phyloP scores from a whole-genome alignment of 805 yeast genomes.

The Wickerhamomyces xylosicus region DNA sequence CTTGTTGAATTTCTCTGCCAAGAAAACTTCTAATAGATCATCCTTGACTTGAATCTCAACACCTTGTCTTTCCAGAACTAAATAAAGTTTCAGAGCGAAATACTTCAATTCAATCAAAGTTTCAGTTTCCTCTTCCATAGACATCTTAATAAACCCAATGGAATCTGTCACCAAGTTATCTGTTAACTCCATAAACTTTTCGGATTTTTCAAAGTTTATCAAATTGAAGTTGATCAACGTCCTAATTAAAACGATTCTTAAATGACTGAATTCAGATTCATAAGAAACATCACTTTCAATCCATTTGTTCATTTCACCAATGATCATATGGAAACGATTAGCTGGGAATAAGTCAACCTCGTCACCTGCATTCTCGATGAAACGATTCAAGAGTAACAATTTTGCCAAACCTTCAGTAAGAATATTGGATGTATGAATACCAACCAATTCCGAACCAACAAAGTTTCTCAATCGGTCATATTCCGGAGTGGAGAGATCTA shows the following conservation, averaged over 20 bases:
- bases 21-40: constrained; percentile 32
- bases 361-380: constrained; percentile 22
- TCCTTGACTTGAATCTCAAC: constrained; percentile 17
- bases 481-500: constrained; percentile 25
- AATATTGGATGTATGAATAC: constrained; percentile 35
- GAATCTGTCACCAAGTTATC: constrained; percentile 32
- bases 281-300: constrained; percentile 51
- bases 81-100: constrained; percentile 33
- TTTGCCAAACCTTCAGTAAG: constrained; percentile 32
- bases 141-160: constrained; percentile 29
- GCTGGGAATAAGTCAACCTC: constrained; percentile 36
- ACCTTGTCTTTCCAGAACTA: constrained; percentile 17
- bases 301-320: constrained; percentile 46
- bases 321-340: constrained; percentile 54
- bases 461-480: constrained; percentile 47
- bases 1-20: constrained; percentile 16
- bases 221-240: constrained; percentile 34
- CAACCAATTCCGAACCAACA: constrained; percentile 56
- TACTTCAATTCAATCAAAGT: constrained; percentile 32
- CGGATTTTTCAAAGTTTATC: constrained; percentile 16
- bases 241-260: constrained; percentile 31
- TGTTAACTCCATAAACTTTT: constrained; percentile 28
- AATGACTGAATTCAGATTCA: constrained; percentile 39
- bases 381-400: constrained; percentile 36
- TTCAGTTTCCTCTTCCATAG: constrained; percentile 18